These are phyloP conservation scores for Pluteus cervinus DNA, from an alignment of 768 basidiomycete genomes.

Conservation along the genomic window DNA sequence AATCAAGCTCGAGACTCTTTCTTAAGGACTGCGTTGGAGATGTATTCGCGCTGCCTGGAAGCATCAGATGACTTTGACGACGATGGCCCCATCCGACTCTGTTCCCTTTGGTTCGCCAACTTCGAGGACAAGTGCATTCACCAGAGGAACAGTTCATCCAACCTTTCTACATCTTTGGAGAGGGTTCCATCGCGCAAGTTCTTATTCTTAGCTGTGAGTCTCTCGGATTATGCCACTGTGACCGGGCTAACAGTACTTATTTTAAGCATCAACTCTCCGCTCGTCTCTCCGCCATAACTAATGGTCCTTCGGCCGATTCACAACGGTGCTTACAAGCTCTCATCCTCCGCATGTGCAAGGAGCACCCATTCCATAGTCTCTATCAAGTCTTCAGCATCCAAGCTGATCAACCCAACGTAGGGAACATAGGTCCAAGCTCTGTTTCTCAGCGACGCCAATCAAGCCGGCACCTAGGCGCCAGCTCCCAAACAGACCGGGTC, in stretches of 20 bases:
- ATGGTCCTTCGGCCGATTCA: slow-evolving; percentile 22
- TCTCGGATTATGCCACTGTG: background rate
- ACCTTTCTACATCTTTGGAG: slow-evolving; percentile 38
- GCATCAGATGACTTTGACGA: slow-evolving; percentile 70
- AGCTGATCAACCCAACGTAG: too few relatives aligned
- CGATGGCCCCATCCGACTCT: slow-evolving; percentile 72
- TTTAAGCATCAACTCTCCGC: slow-evolving; percentile 82
- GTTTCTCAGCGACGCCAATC: slow-evolving; percentile 36
- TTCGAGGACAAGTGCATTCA: slow-evolving; percentile 53
- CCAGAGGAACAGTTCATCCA: too few relatives aligned
- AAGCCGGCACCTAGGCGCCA: slow-evolving; percentile 31
- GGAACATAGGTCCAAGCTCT: slow-evolving; percentile 9
- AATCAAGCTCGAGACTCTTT: slow-evolving; percentile 49
- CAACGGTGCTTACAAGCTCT: slow-evolving; percentile 60
- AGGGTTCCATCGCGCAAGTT: slow-evolving; percentile 83
- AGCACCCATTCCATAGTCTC: slow-evolving; percentile 92
- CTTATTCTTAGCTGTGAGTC: slow-evolving; percentile 66
- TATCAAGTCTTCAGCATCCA: slow-evolving; percentile 83
- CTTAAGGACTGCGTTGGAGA: slow-evolving; percentile 69
- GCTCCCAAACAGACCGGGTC: slow-evolving; percentile 52
- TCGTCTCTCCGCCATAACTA: slow-evolving; percentile 52
- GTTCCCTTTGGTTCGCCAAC: slow-evolving; percentile 90
- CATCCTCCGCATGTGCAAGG: slow-evolving; percentile 71
- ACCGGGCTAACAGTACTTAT: slow-evolving; percentile 1
- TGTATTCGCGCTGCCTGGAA: slow-evolving; percentile 77